Base-by-base conservation (phyloP, 148 eudicot genomes). In the Chenopodium suecicum region DNA sequence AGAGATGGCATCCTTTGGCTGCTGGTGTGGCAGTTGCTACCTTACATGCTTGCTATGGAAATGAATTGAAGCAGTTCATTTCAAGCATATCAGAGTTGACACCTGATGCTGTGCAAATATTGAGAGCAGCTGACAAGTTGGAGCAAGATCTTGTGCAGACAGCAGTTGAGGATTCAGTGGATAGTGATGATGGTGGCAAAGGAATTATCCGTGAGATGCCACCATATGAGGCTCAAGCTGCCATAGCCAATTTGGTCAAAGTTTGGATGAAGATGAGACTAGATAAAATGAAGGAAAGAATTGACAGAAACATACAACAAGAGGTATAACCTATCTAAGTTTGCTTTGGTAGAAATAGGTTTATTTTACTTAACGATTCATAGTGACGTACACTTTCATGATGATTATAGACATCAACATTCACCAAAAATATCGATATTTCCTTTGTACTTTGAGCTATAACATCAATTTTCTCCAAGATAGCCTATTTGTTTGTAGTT, bases 11-110 rank as follows among this genome's bases (percentile, higher is more conserved):
- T 87, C 97, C 98, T 44, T 86, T 96, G 83, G 95, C 99, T 86
- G 98, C 95, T 82, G 98, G 99, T 76, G 95, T 94, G 70, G 99
- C 95, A 62, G 98, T 94, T 84, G 99, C 99, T 78, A 96, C 99
- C 46, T 95, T 96, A 77, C 99, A 96, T 83, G 87, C 90, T 88
- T 96, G 99, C 89, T 96, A 90, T 69, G 99, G 98, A 46, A 96
- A 92, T 87, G 99, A 96, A 83, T 82, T 96, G 78, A 94, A 94
- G 86, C 99, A 96, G 82, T 96, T 91, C 79, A 84, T 94, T 84
- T 87, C 93, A 4, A 90, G 98, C 65, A 90, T 96, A 73, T 78
- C 88, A 8, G 98, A 96, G 84, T 89, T 94, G 88, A 94, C 99
- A 47, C 97, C 99, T 79, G 99, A 96, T 78, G 98, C 95, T 62